A percentile compares a stretch with the other conserved stretches of the same genome.
These are phyloP conservation scores for Jatropha podagrica DNA, from an alignment of 441 rosid genomes.

Conservation along the genomic window DNA sequence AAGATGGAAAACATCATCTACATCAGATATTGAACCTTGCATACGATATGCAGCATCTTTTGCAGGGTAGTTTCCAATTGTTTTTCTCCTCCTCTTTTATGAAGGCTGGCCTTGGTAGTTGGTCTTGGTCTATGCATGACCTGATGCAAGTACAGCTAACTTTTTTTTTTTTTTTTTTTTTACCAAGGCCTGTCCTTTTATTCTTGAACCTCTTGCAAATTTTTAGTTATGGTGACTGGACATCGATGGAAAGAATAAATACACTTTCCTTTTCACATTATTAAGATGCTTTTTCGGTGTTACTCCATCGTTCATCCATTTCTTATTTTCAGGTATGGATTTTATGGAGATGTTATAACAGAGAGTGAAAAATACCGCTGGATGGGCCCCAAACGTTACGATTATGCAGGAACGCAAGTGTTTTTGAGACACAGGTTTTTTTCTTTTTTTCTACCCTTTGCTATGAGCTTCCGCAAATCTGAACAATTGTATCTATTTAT, in stretches of 20 bases:
- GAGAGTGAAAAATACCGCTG: constrained; percentile 95
- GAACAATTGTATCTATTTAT: neutral
- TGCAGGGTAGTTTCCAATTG: constrained; percentile 72
- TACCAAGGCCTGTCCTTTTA: neutral
- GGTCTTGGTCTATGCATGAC: neutral
- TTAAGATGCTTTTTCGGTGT: constrained; percentile 1
- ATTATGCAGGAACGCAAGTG: constrained; percentile 93
- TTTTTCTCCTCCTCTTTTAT: neutral
- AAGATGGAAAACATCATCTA: constrained; percentile 74
- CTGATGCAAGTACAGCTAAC: neutral
- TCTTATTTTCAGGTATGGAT: constrained; percentile 67
- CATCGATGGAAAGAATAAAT: neutral
- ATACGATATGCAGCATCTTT: constrained; percentile 96
- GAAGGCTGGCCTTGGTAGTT: neutral
- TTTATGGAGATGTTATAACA: constrained; percentile 91
- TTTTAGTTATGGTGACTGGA: neutral
- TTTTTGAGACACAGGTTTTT: constrained; percentile 77
- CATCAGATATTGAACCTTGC: constrained; percentile 65
- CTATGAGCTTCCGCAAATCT: neutral
- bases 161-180: neutral
- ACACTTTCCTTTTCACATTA: neutral
- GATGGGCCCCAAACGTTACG: constrained; percentile 99
- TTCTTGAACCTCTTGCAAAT: neutral
- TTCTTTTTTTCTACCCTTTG: neutral
- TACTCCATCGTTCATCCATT: constrained; percentile 26